Conservation (phyloP, 345 rosid genomes). For the Camelina laxa region DNA sequence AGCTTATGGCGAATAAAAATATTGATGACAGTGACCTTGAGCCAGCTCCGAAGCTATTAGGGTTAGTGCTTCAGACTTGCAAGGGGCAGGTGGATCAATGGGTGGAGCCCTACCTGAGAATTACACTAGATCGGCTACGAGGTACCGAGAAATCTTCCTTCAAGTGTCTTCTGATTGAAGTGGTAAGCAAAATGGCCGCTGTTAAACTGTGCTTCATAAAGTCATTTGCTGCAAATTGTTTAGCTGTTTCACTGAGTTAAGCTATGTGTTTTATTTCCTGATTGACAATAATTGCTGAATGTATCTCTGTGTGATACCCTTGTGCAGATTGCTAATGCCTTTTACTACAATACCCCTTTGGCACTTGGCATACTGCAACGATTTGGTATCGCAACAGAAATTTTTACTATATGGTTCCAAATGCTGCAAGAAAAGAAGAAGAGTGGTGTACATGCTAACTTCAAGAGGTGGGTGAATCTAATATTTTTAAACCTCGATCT, state of each 20-base stretch:
- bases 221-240: background rate
- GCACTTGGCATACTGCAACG: constrained; percentile 77
- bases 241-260: constrained; percentile 5
- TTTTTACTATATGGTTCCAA: constrained; percentile 87
- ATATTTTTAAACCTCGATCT: constrained; percentile 8
- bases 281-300: constrained; percentile 32
- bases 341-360: constrained; percentile 83
- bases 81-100: constrained; percentile 98
- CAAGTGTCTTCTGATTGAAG: constrained; percentile 96
- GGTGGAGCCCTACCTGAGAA: constrained; percentile 90
- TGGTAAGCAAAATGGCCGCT: constrained; percentile 59
- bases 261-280: constrained; percentile 13
- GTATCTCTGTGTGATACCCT: constrained; percentile 17
- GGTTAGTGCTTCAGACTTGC: constrained; percentile 94
- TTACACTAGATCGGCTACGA: constrained; percentile 78
- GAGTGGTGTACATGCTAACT: constrained; percentile 77
- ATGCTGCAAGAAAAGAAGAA: constrained; percentile 93
- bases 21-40: constrained; percentile 91
- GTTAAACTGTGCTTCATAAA: constrained; percentile 21
- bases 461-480: constrained; percentile 68
- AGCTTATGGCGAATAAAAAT: constrained; percentile 82
- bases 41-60: constrained; percentile 96
- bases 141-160: constrained; percentile 77
- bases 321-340: constrained; percentile 86
- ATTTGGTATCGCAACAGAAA: constrained; percentile 72